Conservation (phyloP, 1,284 basidiomycete species). For the Chondrostereum purpureum region DNA sequence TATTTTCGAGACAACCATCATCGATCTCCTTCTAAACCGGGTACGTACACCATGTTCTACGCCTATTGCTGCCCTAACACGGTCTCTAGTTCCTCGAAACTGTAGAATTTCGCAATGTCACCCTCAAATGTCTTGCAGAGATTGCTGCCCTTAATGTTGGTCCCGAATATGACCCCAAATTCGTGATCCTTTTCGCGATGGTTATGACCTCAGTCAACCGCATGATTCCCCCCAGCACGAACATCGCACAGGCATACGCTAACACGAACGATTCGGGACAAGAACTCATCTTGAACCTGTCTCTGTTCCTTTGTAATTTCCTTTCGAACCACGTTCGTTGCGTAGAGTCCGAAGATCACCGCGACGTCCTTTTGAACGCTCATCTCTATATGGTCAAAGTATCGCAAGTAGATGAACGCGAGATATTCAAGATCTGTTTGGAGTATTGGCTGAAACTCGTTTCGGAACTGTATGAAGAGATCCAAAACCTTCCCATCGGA, state of each 20-base stretch:
- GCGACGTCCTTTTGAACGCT: constrained; percentile 92
- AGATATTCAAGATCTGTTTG: constrained; percentile 98
- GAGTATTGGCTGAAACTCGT: constrained; percentile 99
- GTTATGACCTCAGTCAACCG: constrained; percentile 96
- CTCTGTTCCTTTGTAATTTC: constrained; percentile 97
- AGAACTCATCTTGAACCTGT: constrained; percentile 95
- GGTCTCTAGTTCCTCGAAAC: constrained; percentile 86
- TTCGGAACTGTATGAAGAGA: constrained; percentile 96
- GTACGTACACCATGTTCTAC: constrained; percentile 41
- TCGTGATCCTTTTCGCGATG: constrained; percentile 95
- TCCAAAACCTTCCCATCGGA: constrained; percentile 86
- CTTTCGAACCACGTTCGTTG: constrained; percentile 87
- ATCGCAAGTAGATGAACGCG: constrained; percentile 96
- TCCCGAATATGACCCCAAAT: constrained; percentile 98
- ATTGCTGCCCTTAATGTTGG: constrained; percentile 92
- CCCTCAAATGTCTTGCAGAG: constrained; percentile 96
- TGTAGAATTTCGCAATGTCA: constrained; percentile 96
- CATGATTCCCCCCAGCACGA: constrained; percentile 96
- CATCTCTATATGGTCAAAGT: constrained; percentile 99
- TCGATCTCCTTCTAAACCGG: constrained; percentile 87
- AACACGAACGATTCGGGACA: constrained; percentile 91
- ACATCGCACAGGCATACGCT: constrained; percentile 90
- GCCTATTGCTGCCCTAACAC: constrained; percentile 4
- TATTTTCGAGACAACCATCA: constrained; percentile 98
- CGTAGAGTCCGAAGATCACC: constrained; percentile 88